Percentiles rank a stretch among this genome's conserved stretches.
phyloP scores from a whole-genome alignment of 768 basidiomycete species.

The Phylloporus sp. region DNA sequence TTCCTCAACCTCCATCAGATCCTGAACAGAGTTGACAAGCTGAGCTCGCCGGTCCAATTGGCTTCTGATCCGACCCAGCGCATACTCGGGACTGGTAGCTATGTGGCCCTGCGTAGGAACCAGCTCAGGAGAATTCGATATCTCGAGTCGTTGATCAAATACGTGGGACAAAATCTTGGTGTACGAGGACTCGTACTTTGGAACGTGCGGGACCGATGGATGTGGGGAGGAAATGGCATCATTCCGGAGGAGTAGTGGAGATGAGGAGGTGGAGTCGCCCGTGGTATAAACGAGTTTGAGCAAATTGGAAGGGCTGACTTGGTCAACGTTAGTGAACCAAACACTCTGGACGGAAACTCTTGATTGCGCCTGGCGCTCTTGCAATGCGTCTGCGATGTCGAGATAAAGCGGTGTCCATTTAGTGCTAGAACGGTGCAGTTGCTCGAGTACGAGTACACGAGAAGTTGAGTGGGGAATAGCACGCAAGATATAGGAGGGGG shows the following conservation, averaged over 20 bases:
- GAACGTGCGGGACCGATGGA: conserved; percentile 54
- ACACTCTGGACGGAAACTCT: conserved; percentile 58
- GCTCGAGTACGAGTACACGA: conserved; percentile 78
- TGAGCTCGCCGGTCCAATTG: conserved; percentile 70
- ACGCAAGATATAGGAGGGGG: conserved; percentile 48
- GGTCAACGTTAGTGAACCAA: conserved; percentile 47
- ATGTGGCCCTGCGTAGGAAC: conserved; percentile 63
- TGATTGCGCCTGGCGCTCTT: conserved; percentile 45
- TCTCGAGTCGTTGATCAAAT: conserved; percentile 72
- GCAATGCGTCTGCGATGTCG: conserved; percentile 70
- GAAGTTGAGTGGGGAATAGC: conserved; percentile 58
- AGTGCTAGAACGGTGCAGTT: conserved; percentile 66
- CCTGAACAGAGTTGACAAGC: conserved; percentile 59
- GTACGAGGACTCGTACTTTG: conserved; percentile 88
- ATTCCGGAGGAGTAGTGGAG: conserved; percentile 48
- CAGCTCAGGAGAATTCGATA: conserved; percentile 78
- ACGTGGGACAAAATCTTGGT: conserved; percentile 81
- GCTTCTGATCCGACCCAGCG: conserved; percentile 85
- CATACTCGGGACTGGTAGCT: conserved; percentile 92
- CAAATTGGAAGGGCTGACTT: conserved; percentile 42
- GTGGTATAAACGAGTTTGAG: conserved; percentile 46
- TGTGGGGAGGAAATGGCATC: conserved; percentile 25
- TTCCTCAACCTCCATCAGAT: conserved; percentile 51
- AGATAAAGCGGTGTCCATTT: conserved; percentile 88
- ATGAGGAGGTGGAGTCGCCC: conserved; percentile 31